Evolutionary conservation across 495 filamentous ascomycete genomes (phyloP).

Genomic region (Aspergillus olivimuriae): DNA sequence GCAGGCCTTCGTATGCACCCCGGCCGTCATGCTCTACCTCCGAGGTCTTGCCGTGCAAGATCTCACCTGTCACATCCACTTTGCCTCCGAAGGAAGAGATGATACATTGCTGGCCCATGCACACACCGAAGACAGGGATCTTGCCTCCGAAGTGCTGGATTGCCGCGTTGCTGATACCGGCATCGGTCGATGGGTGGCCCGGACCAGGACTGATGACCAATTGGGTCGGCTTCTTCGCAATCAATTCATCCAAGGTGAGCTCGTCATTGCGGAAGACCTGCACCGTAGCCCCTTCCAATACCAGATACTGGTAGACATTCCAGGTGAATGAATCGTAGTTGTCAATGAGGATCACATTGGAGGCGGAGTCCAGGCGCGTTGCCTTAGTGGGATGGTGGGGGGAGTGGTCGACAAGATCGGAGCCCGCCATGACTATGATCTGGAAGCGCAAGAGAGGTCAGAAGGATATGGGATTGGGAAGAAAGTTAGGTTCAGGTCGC

Average conservation of each 20-base stretch:
- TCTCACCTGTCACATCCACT: slow-evolving; percentile 91
- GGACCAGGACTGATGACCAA: slow-evolving; percentile 92
- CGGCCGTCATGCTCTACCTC: slow-evolving; percentile 79
- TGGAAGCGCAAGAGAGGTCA: neutral
- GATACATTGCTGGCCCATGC: slow-evolving; percentile 99
- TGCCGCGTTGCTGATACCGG: slow-evolving; percentile 85
- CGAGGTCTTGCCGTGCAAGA: slow-evolving; percentile 95
- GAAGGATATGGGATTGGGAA: neutral
- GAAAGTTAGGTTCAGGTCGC: neutral
- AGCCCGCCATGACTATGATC: slow-evolving; percentile 31
- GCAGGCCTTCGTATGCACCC: slow-evolving; percentile 75
- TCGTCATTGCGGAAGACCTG: slow-evolving; percentile 90
- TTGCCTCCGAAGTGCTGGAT: slow-evolving; percentile 92
- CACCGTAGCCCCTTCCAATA: slow-evolving; percentile 85
- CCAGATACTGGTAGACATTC: slow-evolving; percentile 98
- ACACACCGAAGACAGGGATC: slow-evolving; percentile 94
- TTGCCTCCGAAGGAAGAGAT: slow-evolving; percentile 85
- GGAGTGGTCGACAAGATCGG: slow-evolving; percentile 74
- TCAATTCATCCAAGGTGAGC: slow-evolving; percentile 75
- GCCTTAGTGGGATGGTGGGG: slow-evolving; percentile 70
- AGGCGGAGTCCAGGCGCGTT: slow-evolving; percentile 62
- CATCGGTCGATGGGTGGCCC: slow-evolving; percentile 83
- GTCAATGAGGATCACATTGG: slow-evolving; percentile 92
- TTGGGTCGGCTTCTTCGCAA: slow-evolving; percentile 79
- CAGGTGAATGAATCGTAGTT: slow-evolving; percentile 99